Evolutionary conservation across 2,329 filamentous ascomycete species (phyloP), one percentile per base, ranked within the genome.

Genomic region (Neoarthrinium moseri): DNA sequence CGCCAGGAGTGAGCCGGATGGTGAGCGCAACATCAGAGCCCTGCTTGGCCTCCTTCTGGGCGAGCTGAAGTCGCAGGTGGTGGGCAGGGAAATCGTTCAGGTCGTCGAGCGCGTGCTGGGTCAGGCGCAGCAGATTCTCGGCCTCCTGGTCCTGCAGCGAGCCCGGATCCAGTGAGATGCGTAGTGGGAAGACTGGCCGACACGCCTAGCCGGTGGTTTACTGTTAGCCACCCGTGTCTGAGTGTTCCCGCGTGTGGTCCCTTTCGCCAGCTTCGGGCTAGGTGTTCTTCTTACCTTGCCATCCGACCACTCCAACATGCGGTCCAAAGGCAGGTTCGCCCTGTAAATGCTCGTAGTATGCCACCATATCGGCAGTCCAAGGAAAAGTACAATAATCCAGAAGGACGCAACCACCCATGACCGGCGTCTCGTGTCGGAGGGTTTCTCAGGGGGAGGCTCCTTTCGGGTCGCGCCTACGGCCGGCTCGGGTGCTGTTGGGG

Each of bases 331-430:
- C 56, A 99, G 72, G 35, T 84, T 78, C 11, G 92, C 91, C 45
- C 94, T 82, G 66, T 95, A 91, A 45, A 97, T 95, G 1, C 88
- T 87, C 4, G 94, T 99, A 1, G 94, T 97, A 65, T 84, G 84
- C 84, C 90, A 95, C 94, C 94, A 99, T 79, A 95, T 86, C 47
- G 94, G 94, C 54, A 99, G 66, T 3, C 94, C 94, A 5, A 99
- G 70, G 23, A 86, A 78, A 6, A 95, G 64, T 6, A 95, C 89
- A 29, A 97, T 83, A 5, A 83, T 73, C 94, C 94, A 99, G 67
- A 96, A 97, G 7, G 92, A 92, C 51, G 88, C 65, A 51, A 99
- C 84, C 41, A 97, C 86, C 51, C 76, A 75, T 38, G 82, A 81
- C 45, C 94, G 85, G 47, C 86, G 81, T 61, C 80, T 81, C 42